Evolutionary conservation across 306 rosid species (phyloP).

Genomic region (Begonia masoniana): DNA sequence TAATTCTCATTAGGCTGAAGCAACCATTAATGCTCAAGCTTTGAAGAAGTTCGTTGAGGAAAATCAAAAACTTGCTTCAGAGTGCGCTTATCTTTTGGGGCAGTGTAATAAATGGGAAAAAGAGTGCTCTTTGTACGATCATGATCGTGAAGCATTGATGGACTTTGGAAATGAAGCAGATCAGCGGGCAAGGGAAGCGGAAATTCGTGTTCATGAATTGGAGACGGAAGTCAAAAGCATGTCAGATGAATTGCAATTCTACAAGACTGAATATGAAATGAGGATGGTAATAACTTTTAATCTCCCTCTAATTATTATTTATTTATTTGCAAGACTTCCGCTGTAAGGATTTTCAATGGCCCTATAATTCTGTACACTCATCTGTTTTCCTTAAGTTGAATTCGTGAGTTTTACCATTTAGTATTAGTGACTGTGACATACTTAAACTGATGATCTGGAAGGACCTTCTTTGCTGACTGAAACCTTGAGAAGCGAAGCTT

Average conservation of each 20-base stretch:
- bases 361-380: too few species aligned
- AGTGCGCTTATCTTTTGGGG: slow-evolving; percentile 34
- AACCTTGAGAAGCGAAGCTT: too few species aligned
- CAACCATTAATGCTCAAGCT: slow-evolving; percentile 65
- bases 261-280: slow-evolving; percentile 23
- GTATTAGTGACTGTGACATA: too few species aligned
- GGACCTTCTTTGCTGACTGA: too few species aligned
- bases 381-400: too few species aligned
- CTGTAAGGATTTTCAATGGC: too few species aligned
- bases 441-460: too few species aligned
- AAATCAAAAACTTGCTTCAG: slow-evolving; percentile 61
- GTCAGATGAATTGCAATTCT: slow-evolving; percentile 34
- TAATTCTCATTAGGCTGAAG: slow-evolving; percentile 36
- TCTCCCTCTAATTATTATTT: too few species aligned
- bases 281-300: slow-evolving; percentile 27
- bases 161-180: slow-evolving; percentile 94
- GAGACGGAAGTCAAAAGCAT: slow-evolving; percentile 43
- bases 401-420: too few species aligned
- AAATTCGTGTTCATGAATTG: slow-evolving; percentile 44
- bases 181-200: slow-evolving; percentile 71
- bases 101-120: slow-evolving; percentile 55
- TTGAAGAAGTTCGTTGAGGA: slow-evolving; percentile 77
- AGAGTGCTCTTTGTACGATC: slow-evolving; percentile 67
- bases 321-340: too few species aligned
- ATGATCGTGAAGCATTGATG: slow-evolving; percentile 81